Base-by-base conservation (phyloP, 2,329 filamentous ascomycete species). In the Cadophora luteo-olivacea region DNA sequence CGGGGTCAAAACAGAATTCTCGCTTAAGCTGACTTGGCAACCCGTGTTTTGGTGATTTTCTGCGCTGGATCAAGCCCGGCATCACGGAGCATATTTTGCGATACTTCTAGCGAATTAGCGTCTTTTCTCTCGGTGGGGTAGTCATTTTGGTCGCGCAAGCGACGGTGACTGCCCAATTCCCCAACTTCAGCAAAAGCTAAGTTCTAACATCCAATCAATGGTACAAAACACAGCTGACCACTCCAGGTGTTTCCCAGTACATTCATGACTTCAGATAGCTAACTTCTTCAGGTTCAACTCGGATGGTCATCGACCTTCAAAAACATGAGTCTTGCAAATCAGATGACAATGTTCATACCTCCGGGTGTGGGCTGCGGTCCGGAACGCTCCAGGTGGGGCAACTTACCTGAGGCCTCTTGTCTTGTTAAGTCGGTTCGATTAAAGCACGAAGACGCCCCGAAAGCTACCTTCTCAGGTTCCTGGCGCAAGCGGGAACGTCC, bases 221-320 rank as follows among this genome's bases (percentile, higher is more conserved):
- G 49, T 52, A 52, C 22, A 54, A 9, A 45, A 45, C 41, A 29
- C 22, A 54, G 51, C 22, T 54, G 22, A 29, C 51, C 22, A 25
- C 51, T 45, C 41, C 12, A 45, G 41, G 41, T 4, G 41, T 45
- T 14, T 9, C 16, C 4, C 14, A 9, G 14, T 16, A 45, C 7
- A 45, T 45, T 45, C 41, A 12, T 16, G 14, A 45, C 14, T 16
- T 16, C 41, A 45, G 7, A 8, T 16, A 45, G 22, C 24, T 29
- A 25, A 54, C 51, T 54, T 54, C 51, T 54, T 29, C 24, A 54
- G 51, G 2, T 3, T 29, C 16, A 45, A 9, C 41, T 54, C 51
- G 51, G 51, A 54, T 54, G 24, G 51, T 54, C 51, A 54, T 54
- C 51, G 51, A 54, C 51, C 51, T 54, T 54, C 24, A 54, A n/a